Conservation (phyloP, 345 rosid species). For the Murraya koenigii region DNA sequence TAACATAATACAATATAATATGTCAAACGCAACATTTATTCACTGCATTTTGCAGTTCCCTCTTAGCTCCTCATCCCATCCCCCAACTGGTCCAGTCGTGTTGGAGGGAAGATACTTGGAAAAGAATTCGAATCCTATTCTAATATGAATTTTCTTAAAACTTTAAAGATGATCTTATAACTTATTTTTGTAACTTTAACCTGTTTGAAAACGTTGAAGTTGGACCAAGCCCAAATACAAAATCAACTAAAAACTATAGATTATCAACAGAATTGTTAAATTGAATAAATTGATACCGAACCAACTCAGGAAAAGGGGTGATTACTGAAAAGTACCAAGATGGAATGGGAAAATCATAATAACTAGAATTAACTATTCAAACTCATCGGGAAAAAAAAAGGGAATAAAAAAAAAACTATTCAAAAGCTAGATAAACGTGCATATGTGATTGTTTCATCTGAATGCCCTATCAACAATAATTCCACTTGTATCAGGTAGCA, state of each 20-base stretch:
- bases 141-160: background rate
- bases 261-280: background rate
- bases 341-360: background rate
- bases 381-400: too few species aligned
- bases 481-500: conserved; percentile 77
- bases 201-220: background rate
- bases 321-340: too few species aligned
- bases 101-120: background rate
- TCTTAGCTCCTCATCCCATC: background rate
- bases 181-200: background rate
- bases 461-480: conserved; percentile 40
- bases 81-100: background rate
- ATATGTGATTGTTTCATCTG: background rate
- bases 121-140: background rate
- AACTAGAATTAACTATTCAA: background rate
- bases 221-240: background rate
- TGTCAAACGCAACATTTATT: too few species aligned
- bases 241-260: background rate
- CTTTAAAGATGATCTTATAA: background rate
- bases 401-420: too few species aligned
- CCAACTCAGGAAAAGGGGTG: background rate
- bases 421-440: too few species aligned
- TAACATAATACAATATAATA: too few species aligned
- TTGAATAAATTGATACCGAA: background rate
- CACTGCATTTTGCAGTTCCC: background rate